A percentile compares a stretch with the other conserved stretches of the same genome.
phyloP scores from a whole-genome alignment of 192 early-diverging fungal genomes.

The Coemansia sp. region DNA sequence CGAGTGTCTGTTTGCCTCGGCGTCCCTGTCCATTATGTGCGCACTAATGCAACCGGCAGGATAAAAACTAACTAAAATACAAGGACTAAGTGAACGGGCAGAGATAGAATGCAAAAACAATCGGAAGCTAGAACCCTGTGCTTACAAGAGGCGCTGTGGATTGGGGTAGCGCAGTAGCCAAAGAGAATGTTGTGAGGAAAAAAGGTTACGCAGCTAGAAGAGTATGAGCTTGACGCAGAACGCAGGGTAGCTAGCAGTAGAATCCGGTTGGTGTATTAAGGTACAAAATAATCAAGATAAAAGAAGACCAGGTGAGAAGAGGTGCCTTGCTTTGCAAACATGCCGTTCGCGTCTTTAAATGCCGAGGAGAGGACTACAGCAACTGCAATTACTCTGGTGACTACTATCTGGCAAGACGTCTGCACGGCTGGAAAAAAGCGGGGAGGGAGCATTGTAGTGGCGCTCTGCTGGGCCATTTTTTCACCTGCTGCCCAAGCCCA shows the following conservation, averaged over 20 bases:
- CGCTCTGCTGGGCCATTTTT: slow-evolving; percentile 3
- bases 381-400: background rate
- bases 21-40: background rate
- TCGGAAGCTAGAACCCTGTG: background rate
- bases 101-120: background rate
- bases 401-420: background rate
- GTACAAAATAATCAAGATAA: background rate
- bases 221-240: background rate
- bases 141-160: background rate
- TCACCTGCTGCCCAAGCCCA: background rate
- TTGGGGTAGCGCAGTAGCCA: slow-evolving; percentile 7
- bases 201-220: background rate
- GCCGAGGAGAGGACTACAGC: background rate
- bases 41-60: background rate
- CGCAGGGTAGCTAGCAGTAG: slow-evolving; percentile 5
- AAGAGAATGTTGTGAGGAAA: slow-evolving; percentile 23
- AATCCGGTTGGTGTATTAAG: background rate
- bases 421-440: background rate
- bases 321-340: background rate
- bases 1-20: background rate
- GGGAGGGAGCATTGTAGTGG: background rate
- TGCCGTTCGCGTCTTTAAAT: background rate
- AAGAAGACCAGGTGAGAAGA: background rate
- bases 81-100: background rate
- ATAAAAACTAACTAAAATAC: background rate